Evolutionary conservation across 768 basidiomycete species (phyloP), one percentile per base, ranked within the genome.

Genomic region (Dentipellis sp.): DNA sequence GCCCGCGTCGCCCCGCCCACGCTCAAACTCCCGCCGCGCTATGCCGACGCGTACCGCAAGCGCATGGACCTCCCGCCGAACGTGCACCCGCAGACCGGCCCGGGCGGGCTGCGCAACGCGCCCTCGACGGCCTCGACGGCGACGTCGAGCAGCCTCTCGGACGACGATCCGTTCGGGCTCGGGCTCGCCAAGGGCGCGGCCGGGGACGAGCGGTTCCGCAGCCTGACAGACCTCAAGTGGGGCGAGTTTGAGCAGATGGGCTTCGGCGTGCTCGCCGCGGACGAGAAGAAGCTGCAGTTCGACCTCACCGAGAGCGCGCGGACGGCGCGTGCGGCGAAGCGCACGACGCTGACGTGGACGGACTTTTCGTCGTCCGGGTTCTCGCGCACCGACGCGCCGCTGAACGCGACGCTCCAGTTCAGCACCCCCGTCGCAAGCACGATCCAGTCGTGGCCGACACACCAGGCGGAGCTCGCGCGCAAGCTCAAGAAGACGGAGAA

Each of bases 241-340:
- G 91, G 91, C 7, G 84, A 89, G 66, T 97, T 97, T 64, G 91
- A 94, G 74, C 72, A 78, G 39, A 77, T 83, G 70, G 94, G 94
- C 0, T 97, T 97, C 59, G 80, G 81, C 7, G 74, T 73, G 14
- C 65, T 76, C 34, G 78, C 72, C 23, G 65, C 66, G 50, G 71
- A 74, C 48, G 76, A 82, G 60, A 88, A 83, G 70, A 89, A 89
- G 69, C 76, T 98, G 35, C 82, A 92, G 65, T 98, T 99, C 68
- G 94, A 98, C 68, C 69, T 97, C 59, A 94, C 85, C 0, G 97
- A 98, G 71, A 78, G 84, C 55, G 94, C 94, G 22, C 77, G 91
- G 59, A 78, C 75, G 67, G 82, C 81, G 54, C 81, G 78, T 53
- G 61, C 80, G 1, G 75, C 81, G 42, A 94, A 94, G 66, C 88